phyloP scores from a whole-genome alignment of 83 land plant species.

The Thuja plicata region DNA sequence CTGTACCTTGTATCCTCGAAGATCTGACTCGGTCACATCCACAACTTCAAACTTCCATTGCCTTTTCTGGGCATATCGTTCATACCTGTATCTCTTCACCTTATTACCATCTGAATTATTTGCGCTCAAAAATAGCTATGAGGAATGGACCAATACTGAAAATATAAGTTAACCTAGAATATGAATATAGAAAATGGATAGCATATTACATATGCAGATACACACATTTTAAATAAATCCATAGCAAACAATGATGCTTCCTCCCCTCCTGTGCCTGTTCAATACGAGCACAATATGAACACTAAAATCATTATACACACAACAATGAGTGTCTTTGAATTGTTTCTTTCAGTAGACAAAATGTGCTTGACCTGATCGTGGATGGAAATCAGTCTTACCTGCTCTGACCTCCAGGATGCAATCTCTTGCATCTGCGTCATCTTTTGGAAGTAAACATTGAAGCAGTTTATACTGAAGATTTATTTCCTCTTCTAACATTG shows the following conservation, averaged over 20 bases:
- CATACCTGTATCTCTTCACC: constrained; percentile 66
- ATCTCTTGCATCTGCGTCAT: constrained; percentile 93
- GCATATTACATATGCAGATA: background rate
- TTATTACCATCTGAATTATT: background rate
- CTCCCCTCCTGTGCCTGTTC: constrained; percentile 93
- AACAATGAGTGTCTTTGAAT: background rate
- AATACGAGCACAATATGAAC: background rate
- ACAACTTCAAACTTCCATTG: constrained; percentile 94
- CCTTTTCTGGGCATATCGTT: constrained; percentile 73
- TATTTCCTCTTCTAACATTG: constrained; percentile 56
- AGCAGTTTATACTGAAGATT: constrained; percentile 57
- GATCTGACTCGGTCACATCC: constrained; percentile 69
- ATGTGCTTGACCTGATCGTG: background rate
- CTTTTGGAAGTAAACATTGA: constrained; percentile 85
- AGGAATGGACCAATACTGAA: background rate
- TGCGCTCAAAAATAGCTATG: background rate
- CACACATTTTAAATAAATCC: constrained; percentile 87
- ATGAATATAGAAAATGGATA: background rate
- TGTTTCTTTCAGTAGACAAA: background rate
- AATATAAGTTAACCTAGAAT: background rate
- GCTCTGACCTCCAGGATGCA: constrained; percentile 98
- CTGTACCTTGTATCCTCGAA: constrained; percentile 88
- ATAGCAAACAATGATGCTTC: constrained; percentile 95
- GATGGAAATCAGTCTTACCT: constrained; percentile 45
- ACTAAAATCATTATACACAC: background rate